Evolutionary conservation across 352 stramenopile genomes (phyloP), one percentile per base, ranked within the genome.

Genomic region (Pilasporangium apinafurcum): DNA sequence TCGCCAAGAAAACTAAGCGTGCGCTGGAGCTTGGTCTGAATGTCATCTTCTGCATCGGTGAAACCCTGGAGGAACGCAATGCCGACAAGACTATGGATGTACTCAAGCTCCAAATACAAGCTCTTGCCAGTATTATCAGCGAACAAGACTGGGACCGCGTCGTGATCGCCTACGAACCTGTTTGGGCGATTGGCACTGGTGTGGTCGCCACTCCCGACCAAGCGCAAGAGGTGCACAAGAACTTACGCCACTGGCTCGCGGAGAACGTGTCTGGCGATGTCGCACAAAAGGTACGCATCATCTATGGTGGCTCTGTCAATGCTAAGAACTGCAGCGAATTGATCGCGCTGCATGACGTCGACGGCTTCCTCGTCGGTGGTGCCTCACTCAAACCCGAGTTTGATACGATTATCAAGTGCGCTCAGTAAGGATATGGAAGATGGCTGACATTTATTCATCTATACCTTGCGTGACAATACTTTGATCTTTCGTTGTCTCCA

Each of bases 121-220:
- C 71, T 8, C 56, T 90, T 37, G 76, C 79, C 29, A 68, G 89
- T 56, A 58, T 73, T 2, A 72, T 96, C 37, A 64, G 50, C 24
- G 77, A 84, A 25, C 60, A 88, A 29, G 47, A 59, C 29, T 65
- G 56, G 53, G 42, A 59, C 16, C 51, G 53, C 30, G 51, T 97
- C 29, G 89, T 93, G n/a, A 86, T 96, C 55, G 89, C 86, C 13
- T 95, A 96, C 57, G 79, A 93, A 65, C 87, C 87, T 31, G 92
- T 96, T 47, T 96, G 87, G 87, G 87, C 87, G 29, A 96, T 96
- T 56, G 87, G 86, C 61, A 97, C 89, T 41, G 89, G 89, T 21
- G 63, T 95, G 17, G 89, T 80, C 10, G 86, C 85, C 17, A 90
- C 85, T 16, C 86, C 86, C 12, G 84, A 92, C 57, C 87, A 95